phyloP scores from a whole-genome alignment of 108 stramenopile genomes.

The Cyclotella choctawhatcheeana region DNA sequence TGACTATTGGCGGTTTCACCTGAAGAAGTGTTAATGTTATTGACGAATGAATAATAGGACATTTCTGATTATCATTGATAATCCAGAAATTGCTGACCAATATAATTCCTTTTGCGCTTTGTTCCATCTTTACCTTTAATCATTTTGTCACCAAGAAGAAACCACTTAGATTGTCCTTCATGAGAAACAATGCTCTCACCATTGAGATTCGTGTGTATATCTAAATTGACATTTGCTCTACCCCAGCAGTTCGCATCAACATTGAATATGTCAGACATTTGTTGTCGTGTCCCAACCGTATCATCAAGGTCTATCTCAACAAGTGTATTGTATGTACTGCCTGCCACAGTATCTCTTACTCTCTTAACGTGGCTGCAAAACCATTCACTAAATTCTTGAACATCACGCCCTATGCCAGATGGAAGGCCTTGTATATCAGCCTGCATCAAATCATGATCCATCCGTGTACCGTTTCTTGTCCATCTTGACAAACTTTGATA shows the following conservation, averaged over 20 bases:
- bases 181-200: background rate
- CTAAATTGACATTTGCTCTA: conserved; percentile 10
- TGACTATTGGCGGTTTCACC: too few species aligned
- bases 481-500: conserved; percentile 2
- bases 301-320: conserved; percentile 29
- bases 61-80: too few species aligned
- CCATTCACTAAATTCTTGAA: conserved; percentile 21
- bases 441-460: conserved; percentile 4
- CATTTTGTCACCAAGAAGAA: background rate
- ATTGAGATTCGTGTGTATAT: conserved; percentile 8
- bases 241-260: conserved; percentile 36
- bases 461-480: background rate
- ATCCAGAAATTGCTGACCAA: background rate
- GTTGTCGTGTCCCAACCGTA: background rate
- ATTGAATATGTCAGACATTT: conserved; percentile 14
- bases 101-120: background rate
- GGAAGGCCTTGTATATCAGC: conserved; percentile 16
- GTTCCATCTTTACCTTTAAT: conserved; percentile 8
- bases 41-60: too few species aligned
- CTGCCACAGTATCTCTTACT: conserved; percentile 17
- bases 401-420: conserved; percentile 7
- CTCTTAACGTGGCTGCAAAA: conserved; percentile 18
- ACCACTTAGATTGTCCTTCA: conserved; percentile 10
- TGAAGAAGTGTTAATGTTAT: too few species aligned
- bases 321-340: conserved; percentile 2